Percentiles rank a stretch among this genome's conserved stretches.
These are phyloP conservation scores for Garcia nutans DNA, from an alignment of 345 rosid genomes.

Conservation along the genomic window DNA sequence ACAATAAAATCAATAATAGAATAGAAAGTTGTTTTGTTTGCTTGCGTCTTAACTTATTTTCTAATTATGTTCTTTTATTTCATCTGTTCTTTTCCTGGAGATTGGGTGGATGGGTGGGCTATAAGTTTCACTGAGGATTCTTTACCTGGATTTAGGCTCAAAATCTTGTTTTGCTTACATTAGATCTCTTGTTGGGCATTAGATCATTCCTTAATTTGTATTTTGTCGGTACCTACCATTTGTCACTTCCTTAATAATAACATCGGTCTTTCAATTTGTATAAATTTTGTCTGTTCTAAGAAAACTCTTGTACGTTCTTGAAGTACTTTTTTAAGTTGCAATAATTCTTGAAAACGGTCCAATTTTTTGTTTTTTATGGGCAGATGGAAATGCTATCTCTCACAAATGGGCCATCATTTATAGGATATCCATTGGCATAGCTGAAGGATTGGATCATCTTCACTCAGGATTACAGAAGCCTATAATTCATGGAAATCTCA, in stretches of 20 bases:
- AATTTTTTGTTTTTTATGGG: slow-evolving; percentile 16
- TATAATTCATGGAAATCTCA: slow-evolving; percentile 72
- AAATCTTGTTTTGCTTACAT: slow-evolving; percentile 14
- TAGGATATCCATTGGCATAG: slow-evolving; percentile 57
- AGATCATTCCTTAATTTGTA: slow-evolving; percentile 2
- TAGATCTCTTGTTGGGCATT: slow-evolving; percentile 4
- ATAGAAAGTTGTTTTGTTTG: neutral
- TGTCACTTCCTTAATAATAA: slow-evolving; percentile 14
- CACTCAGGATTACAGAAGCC: slow-evolving; percentile 63
- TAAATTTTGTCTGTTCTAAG: neutral
- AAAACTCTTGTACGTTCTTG: neutral
- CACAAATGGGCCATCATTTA: slow-evolving; percentile 56
- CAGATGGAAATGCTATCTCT: slow-evolving; percentile 60
- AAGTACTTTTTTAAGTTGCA: neutral
- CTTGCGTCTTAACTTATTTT: neutral
- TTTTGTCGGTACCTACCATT: slow-evolving; percentile 18
- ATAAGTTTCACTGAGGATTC: neutral
- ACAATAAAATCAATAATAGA: neutral
- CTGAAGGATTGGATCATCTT: slow-evolving; percentile 73
- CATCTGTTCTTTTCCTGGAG: neutral
- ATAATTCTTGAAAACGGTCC: neutral
- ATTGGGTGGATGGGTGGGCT: neutral
- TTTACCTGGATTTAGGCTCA: slow-evolving; percentile 2
- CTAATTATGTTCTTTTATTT: neutral
- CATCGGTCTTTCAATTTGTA: slow-evolving; percentile 2